Conservation (phyloP, 1,139 yeast genomes). For the Taphrina confusa region DNA sequence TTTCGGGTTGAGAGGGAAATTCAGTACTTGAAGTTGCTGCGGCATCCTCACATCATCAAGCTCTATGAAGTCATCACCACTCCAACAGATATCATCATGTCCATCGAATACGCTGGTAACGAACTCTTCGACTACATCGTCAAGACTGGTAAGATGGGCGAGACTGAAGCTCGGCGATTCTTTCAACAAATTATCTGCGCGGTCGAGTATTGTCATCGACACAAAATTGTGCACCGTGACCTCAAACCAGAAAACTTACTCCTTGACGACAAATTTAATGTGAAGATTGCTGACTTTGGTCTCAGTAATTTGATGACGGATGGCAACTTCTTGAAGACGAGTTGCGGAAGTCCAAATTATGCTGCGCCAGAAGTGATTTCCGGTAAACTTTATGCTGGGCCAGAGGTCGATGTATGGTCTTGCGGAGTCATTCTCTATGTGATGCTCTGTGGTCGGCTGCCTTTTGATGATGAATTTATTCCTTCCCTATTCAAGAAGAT, state of each 20-base stretch:
- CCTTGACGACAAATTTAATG: constrained; percentile 80
- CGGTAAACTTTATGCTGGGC: constrained; percentile 96
- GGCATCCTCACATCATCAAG: constrained; percentile 97
- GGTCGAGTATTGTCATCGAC: constrained; percentile 96
- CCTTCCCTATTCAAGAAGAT: constrained; percentile 95
- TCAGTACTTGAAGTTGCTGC: constrained; percentile 77
- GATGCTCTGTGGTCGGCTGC: constrained; percentile 94
- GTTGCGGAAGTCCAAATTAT: constrained; percentile 98
- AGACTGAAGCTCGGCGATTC: constrained; percentile 88
- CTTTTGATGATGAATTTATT: constrained; percentile 96
- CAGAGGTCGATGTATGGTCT: constrained; percentile 98
- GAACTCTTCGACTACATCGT: constrained; percentile 95
- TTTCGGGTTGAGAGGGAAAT: constrained; percentile 95
- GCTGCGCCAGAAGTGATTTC: constrained; percentile 98
- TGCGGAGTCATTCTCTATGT: constrained; percentile 96
- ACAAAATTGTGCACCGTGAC: constrained; percentile 96
- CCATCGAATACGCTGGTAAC: constrained; percentile 93
- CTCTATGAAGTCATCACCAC: constrained; percentile 94
- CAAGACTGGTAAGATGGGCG: constrained; percentile 92
- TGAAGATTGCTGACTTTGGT: constrained; percentile 97
- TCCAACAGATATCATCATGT: constrained; percentile 96
- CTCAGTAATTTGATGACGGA: constrained; percentile 96
- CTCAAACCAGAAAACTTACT: constrained; percentile 91
- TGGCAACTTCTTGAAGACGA: constrained; percentile 82
- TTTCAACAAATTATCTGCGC: constrained; percentile 98